Base-by-base conservation (phyloP, 768 basidiomycete genomes). In the Saitozyma podzolica region DNA sequence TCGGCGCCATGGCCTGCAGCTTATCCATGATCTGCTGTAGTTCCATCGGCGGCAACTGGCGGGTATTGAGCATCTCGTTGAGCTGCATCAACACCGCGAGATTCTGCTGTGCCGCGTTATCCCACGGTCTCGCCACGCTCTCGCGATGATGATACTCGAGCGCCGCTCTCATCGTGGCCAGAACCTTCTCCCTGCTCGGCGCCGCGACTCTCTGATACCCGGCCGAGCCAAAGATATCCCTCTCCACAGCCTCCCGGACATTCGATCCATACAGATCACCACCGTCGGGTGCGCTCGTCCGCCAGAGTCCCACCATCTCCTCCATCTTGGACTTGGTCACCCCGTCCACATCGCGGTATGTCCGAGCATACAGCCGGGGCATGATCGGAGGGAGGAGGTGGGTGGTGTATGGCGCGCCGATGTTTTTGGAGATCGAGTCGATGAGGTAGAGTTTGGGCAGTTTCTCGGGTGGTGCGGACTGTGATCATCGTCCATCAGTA, bases 351-450 rank as follows among this genome's bases (percentile, higher is more conserved):
- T 86, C 84, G 51, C 85, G 84, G 80, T 98, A 97, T 39, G 93
- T 88, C 66, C 90, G 87, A 68, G 96, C 83, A 81, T 93, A 98
- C 16, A 94, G 81, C 19, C 87, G 84, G 60, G 89, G 88, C 64
- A 94, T 89, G 76, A 92, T 85, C 9, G 86, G 84, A 10, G 89
- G 84, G 73, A 99, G 93, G 65, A 88, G 85, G 43, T 76, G 70
- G 63, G 87, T 86, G 40, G 91, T 90, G 81, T 97, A 98, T 19
- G 94, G 94, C 37, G 91, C 87, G 67, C 87, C 94, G 41, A 94
- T 87, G 82, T 98, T 98, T 80, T 99, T 99, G 59, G 91, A 91
- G 62, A 99, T 92, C 13, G 94, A 94, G 76, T 98, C 96, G 75
- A 99, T 84, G 8, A 98, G 85, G 77, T 98, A 99, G 72, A 97